phyloP scores from a whole-genome alignment of 768 basidiomycete species.

The Boletus sp. region DNA sequence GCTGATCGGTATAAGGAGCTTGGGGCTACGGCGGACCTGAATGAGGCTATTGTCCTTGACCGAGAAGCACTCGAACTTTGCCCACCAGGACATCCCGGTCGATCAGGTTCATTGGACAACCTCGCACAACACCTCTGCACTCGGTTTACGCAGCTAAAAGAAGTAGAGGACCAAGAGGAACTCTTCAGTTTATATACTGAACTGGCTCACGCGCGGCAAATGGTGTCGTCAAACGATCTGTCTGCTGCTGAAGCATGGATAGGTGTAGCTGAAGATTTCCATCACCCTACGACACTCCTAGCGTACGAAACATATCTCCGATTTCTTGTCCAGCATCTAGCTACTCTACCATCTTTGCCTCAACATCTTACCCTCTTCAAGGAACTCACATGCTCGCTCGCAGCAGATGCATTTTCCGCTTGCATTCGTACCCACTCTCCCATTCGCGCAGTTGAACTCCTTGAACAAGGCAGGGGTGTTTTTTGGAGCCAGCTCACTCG shows the following conservation, averaged over 20 bases:
- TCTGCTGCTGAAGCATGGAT: background rate
- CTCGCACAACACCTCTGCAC: background rate
- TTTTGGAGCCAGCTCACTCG: background rate
- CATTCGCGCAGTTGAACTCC: background rate
- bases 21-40: too few species aligned
- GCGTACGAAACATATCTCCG: conserved; percentile 1
- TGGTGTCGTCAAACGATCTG: background rate
- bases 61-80: too few species aligned
- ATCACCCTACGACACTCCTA: background rate
- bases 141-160: background rate
- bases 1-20: too few species aligned
- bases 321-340: background rate
- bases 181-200: background rate
- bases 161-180: background rate
- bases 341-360: background rate
- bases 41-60: too few species aligned
- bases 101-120: too few species aligned
- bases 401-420: background rate
- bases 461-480: background rate
- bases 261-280: background rate
- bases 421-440: background rate
- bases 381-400: background rate
- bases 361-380: background rate
- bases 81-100: too few species aligned
- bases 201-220: background rate